Conservation (phyloP, 1,139 yeast species). For the Pichia sp. region DNA sequence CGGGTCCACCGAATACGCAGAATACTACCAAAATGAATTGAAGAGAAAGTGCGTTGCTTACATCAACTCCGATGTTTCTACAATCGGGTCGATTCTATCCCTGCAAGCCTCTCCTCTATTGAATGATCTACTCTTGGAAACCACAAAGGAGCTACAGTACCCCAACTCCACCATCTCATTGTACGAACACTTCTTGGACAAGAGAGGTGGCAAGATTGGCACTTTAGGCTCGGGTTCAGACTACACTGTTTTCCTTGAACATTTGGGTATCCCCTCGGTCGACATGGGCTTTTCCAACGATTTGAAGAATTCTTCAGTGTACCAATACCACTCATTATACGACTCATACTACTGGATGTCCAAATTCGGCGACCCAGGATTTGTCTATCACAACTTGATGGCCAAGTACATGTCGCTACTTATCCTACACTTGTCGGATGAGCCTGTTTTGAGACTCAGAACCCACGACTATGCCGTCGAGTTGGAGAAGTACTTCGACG, state of each 20-base stretch:
- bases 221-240: slow-evolving; percentile 66
- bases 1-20: slow-evolving; percentile 71
- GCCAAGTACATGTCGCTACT: slow-evolving; percentile 50
- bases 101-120: slow-evolving; percentile 52
- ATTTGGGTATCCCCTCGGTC: slow-evolving; percentile 60
- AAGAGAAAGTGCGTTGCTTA: slow-evolving; percentile 52
- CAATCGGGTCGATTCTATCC: slow-evolving; percentile 46
- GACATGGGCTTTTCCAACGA: slow-evolving; percentile 49
- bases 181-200: slow-evolving; percentile 53
- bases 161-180: slow-evolving; percentile 46
- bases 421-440: slow-evolving; percentile 45
- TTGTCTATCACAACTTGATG: slow-evolving; percentile 50
- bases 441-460: slow-evolving; percentile 40
- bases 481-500: slow-evolving; percentile 34
- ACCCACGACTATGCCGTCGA: slow-evolving; percentile 41
- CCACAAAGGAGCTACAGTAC: slow-evolving; percentile 42
- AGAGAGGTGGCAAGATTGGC: slow-evolving; percentile 33
- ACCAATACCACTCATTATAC: slow-evolving; percentile 67
- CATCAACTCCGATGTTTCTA: slow-evolving; percentile 60
- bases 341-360: slow-evolving; percentile 69
- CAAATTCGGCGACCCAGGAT: slow-evolving; percentile 54
- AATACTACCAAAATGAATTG: slow-evolving; percentile 40
- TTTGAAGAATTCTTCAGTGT: slow-evolving; percentile 42
- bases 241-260: slow-evolving; percentile 64
- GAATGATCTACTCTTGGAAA: slow-evolving; percentile 38